Conservation (phyloP, 495 filamentous ascomycete species). For the Hypoxylon lienhwacheense region DNA sequence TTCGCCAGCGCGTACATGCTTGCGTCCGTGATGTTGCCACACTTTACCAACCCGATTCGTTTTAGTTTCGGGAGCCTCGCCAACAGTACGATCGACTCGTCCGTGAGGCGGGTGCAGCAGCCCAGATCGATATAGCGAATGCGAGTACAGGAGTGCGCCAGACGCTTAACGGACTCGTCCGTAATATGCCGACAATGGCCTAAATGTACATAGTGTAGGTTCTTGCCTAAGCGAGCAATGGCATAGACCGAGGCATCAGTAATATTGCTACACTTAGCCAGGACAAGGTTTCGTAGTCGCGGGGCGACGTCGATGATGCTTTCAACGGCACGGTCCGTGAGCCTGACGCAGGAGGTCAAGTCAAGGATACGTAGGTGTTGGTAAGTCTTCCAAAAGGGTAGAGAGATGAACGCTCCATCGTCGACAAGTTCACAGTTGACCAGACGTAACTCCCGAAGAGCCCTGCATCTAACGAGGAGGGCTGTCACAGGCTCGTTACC, state of each 20-base stretch:
- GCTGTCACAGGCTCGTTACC: slow-evolving; percentile 78
- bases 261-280: slow-evolving; percentile 90
- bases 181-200: slow-evolving; percentile 93
- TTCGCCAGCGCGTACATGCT: slow-evolving; percentile 84
- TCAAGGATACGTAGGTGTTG: slow-evolving; percentile 93
- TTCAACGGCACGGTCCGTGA: slow-evolving; percentile 84
- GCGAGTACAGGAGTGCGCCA: slow-evolving; percentile 85
- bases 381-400: slow-evolving; percentile 69
- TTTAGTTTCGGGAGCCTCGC: slow-evolving; percentile 89
- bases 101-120: slow-evolving; percentile 89
- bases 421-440: slow-evolving; percentile 81
- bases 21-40: slow-evolving; percentile 79
- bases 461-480: slow-evolving; percentile 71
- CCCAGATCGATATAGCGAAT: slow-evolving; percentile 98
- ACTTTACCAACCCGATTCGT: slow-evolving; percentile 94
- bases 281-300: slow-evolving; percentile 84
- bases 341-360: slow-evolving; percentile 78
- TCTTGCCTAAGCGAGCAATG: slow-evolving; percentile 89
- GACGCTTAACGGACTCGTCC: slow-evolving; percentile 76
- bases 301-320: slow-evolving; percentile 85
- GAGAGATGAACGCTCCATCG: slow-evolving; percentile 79
- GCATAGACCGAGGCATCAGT: slow-evolving; percentile 87
- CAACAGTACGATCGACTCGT: slow-evolving; percentile 79
- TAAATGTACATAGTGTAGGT: slow-evolving; percentile 92
- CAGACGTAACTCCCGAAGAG: slow-evolving; percentile 85